Evolutionary conservation across 2,329 filamentous ascomycete species (phyloP), one percentile per base, ranked within the genome.

Genomic region (Beauveria brongniartii): DNA sequence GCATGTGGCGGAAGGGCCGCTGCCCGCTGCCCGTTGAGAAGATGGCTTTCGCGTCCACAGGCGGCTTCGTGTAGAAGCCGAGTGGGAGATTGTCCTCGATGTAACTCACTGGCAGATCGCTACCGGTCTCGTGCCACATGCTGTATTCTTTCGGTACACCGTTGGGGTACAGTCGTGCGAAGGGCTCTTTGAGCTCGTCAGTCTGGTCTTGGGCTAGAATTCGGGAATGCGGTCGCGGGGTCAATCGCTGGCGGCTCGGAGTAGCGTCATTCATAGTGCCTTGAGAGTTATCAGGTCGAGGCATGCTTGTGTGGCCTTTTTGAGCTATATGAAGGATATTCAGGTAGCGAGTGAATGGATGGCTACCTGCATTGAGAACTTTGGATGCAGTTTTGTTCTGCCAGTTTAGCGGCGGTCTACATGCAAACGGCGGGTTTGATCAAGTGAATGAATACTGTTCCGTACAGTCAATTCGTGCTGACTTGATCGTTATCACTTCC

Each of bases 1-100:
- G 55, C 63, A 74, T 64, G 3, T 34, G 48, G 7, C 72, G 72
- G 43, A 76, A 74, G 0, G 64, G 55, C 0, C 63, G 65, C 18
- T 64, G 54, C 37, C 74, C 73, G 22, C 69, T 61, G 1, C 54
- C 47, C 12, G 76, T 79, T 3, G 77, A 80, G 66, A 80, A 77
- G 40, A 73, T 64, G 10, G 74, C 77, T 10, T 50, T 65, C 5
- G 72, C 69, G 4, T 68, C 62, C 1, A 57, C 16, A 0, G 70
- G 71, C 5, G 73, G 68, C 8, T 69, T 69, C 8, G 64, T 73
- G 65, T 77, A 79, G 65, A 76, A 77, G 7, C 69, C 69, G 7
- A 70, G 60, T 1, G 71, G 69, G 14, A 77, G 70, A 48, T 72
- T 64, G 61, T 74, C 68, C 61, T 77, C 75, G 5, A 74, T 22